phyloP scores from a whole-genome alignment of 768 basidiomycete species.

The Cystofilobasidium macerans region DNA sequence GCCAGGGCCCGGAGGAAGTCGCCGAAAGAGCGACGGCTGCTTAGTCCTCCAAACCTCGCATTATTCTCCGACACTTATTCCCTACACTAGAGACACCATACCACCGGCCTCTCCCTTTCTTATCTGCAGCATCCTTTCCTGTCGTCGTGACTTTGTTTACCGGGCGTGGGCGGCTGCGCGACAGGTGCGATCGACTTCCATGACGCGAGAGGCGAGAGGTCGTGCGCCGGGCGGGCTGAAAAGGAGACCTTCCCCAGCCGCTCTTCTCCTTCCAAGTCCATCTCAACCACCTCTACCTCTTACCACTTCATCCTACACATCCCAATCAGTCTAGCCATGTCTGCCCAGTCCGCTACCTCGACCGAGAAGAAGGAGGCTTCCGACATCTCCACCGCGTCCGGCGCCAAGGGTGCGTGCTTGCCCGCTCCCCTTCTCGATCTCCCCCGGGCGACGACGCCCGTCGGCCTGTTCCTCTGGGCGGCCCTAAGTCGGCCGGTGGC shows the following conservation, averaged over 20 bases:
- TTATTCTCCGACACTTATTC: no score
- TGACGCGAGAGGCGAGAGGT: no score
- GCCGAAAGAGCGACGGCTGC: not conserved
- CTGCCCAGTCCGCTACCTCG: not conserved
- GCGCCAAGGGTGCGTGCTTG: constrained; percentile 6
- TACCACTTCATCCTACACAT: not conserved
- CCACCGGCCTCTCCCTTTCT: no score
- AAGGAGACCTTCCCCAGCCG: not conserved
- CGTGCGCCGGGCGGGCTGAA: not conserved
- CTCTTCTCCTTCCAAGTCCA: not conserved
- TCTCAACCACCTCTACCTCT: not conserved
- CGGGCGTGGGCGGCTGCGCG: no score
- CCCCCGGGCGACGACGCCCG: no score
- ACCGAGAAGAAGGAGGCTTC: not conserved
- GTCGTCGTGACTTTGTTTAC: no score
- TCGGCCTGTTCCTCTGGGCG: no score
- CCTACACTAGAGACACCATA: no score
- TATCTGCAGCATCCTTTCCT: no score
- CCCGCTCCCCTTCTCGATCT: not conserved
- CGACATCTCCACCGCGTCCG: not conserved
- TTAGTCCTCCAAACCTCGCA: no score
- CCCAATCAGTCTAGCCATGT: not conserved
- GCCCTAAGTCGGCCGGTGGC: no score
- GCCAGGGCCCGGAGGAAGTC: not conserved
- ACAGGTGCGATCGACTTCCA: no score